Base-by-base conservation (phyloP, 1,139 yeast species). In the Hemisphaericaspora xylofermentans region DNA sequence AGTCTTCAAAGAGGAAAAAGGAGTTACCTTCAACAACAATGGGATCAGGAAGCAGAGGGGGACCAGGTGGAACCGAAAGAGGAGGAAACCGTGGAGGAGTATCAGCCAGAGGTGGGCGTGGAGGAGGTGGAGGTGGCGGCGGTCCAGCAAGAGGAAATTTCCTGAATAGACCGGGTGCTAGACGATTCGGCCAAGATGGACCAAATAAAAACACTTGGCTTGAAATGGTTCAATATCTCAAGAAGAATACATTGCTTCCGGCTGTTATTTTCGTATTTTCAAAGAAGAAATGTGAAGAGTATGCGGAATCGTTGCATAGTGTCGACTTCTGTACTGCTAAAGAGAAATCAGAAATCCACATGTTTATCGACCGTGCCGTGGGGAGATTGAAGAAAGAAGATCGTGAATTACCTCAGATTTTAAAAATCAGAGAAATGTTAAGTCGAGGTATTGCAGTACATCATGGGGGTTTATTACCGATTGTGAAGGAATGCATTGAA, bases 361-460 rank as follows among this genome's bases (percentile, higher is more conserved):
- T 89, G 88, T 91, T 93, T 54, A 82, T 93, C 44, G 96, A 91
- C 54, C 80, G 83, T 52, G 95, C 98, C 0, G 85, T 91, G 24
- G 76, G 93, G 0, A 76, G 98, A 42, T 76, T 93, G 60, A 88
- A 87, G 55, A 84, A 84, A 52, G 98, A 93, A 54, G 99, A 93
- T 60, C 75, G 98, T 45, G 94, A 86, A 43, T 70, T 93, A 41
- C 98, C 98, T 0, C 98, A 93, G 61, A 93, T 93, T 44, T 51
- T 85, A 43, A 81, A 86, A 50, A 76, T 91, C 44, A 74, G 95
- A 50, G 95, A 88, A 28, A 71, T 93, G 73, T 68, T 93, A 33
- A 78, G 91, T 39, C 74, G 97, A 54, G 98, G 99, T 45, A 86
- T 93, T 50, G 98, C 96, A 0, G 95, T 93, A 2, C 99, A 93